Evolutionary conservation across 2,329 filamentous ascomycete genomes (phyloP), one percentile per base, ranked within the genome.

Genomic region (Aulographum hederae): DNA sequence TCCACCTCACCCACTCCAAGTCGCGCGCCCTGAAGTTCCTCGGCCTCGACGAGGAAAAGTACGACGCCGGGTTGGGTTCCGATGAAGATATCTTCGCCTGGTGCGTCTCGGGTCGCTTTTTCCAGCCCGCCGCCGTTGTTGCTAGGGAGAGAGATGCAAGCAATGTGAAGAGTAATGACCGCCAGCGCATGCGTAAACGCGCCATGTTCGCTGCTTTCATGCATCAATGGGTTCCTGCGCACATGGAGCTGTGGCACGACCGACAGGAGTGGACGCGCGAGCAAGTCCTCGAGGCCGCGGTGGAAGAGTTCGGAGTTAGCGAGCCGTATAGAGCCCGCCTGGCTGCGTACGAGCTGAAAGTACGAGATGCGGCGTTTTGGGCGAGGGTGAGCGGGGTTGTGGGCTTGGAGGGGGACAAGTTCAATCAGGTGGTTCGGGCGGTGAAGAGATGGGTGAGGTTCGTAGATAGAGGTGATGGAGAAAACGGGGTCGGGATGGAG

Each of bases 71-170:
- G 0, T 85, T 86, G 42, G 34, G 38, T 0, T 58, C 51, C 1
- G 51, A 62, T 3, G 45, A 68, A 1, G 65, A 63, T 1, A 50
- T 85, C 41, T 84, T 69, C 46, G 56, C 63, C 13, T 85, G 76
- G 56, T 59, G 63, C 1, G 54, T 64, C 2, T 50, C 48, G 0
- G 73, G 69, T 38, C 60, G 65, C 1, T 57, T 81, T 41, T 75
- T 81, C 44, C 61, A 54, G 31, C 52, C 63, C 1, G 39, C 47
- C 1, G 45, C 56, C 1, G 8, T 25, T 25, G n/a, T n/a, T n/a
- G n/a, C n/a, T n/a, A n/a, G n/a, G n/a, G 21, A 25, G n/a, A 25
- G 21, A 25, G 27, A 6, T 8, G 27, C 15, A 10, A 14, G 15
- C 8, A 13, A 17, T n/a, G 27, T 14, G 27, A 13, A 10, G 21